Percentiles rank a stretch among this genome's conserved stretches.
Evolutionary conservation across 441 rosid genomes (phyloP).

Genomic region (Erysimum cheiri): DNA sequence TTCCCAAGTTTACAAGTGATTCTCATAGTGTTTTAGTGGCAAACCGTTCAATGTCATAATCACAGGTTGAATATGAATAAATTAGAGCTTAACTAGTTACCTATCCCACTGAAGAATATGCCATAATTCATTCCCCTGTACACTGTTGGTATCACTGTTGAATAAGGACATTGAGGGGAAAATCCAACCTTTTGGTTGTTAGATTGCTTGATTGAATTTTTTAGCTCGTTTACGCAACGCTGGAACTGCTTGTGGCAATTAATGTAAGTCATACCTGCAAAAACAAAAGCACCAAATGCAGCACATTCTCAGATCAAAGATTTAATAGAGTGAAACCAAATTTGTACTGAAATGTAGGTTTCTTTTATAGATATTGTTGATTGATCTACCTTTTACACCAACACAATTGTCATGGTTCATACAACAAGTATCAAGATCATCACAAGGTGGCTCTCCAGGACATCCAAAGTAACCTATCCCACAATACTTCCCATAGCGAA

Average conservation of each 20-base stretch:
- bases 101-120: conserved; percentile 68
- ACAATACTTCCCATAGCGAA: conserved; percentile 83
- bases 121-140: conserved; percentile 85
- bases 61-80: not conserved
- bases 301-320: not conserved
- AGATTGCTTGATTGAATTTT: conserved; percentile 44
- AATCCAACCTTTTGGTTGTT: conserved; percentile 58
- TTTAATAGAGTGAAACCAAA: no score
- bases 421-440: conserved; percentile 84
- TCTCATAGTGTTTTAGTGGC: not conserved
- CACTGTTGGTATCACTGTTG: conserved; percentile 77
- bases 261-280: conserved; percentile 60
- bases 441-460: conserved; percentile 76
- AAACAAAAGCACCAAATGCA: not conserved
- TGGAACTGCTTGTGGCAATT: conserved; percentile 82
- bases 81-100: conserved; percentile 50
- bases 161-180: conserved; percentile 69
- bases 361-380: not conserved
- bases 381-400: conserved; percentile 43
- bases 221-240: conserved; percentile 70
- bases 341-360: not conserved
- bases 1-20: not conserved
- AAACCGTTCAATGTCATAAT: conserved; percentile 24
- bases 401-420: conserved; percentile 86
- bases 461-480: conserved; percentile 82